A percentile compares a stretch with the other conserved stretches of the same genome.
phyloP scores from a whole-genome alignment of 73 alveolate genomes.

The Urostyla sp. region DNA sequence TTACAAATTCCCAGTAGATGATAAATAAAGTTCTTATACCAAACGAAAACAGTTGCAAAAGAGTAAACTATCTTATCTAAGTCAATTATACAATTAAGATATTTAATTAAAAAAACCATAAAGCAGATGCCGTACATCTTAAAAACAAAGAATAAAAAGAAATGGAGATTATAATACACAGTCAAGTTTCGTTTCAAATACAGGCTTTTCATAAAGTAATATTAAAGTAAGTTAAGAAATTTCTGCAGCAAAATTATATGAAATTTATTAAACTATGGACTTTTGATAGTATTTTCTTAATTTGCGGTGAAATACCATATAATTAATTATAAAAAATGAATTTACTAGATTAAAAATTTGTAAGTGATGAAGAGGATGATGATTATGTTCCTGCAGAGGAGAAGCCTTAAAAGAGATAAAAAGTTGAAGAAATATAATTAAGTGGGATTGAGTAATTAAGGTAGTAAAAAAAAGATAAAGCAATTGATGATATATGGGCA shows the following conservation, averaged over 20 bases:
- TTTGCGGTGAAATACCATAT: too few species aligned
- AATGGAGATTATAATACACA: too few species aligned
- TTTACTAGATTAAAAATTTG: conserved; percentile 41
- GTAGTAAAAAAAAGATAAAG: conserved; percentile 55
- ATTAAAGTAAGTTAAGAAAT: not conserved
- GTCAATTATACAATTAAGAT: too few species aligned
- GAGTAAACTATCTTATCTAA: too few species aligned
- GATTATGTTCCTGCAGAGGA: conserved; percentile 66
- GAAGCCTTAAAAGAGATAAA: not conserved
- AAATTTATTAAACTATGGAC: too few species aligned
- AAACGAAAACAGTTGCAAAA: too few species aligned
- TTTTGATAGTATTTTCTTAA: too few species aligned
- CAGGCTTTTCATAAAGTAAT: not conserved
- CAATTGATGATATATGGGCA: conserved; percentile 68
- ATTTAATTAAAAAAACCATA: too few species aligned
- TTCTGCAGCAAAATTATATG: not conserved
- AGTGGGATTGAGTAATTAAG: conserved; percentile 43
- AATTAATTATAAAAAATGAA: conserved; percentile 31
- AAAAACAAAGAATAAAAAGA: too few species aligned
- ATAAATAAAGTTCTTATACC: too few species aligned
- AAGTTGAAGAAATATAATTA: not conserved
- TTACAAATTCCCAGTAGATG: too few species aligned
- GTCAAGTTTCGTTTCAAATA: not conserved
- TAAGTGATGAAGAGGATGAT: conserved; percentile 71
- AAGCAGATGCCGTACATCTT: too few species aligned